These are phyloP conservation scores for Beauveria caledonica DNA, from an alignment of 2,329 filamentous ascomycete genomes.

Conservation along the genomic window DNA sequence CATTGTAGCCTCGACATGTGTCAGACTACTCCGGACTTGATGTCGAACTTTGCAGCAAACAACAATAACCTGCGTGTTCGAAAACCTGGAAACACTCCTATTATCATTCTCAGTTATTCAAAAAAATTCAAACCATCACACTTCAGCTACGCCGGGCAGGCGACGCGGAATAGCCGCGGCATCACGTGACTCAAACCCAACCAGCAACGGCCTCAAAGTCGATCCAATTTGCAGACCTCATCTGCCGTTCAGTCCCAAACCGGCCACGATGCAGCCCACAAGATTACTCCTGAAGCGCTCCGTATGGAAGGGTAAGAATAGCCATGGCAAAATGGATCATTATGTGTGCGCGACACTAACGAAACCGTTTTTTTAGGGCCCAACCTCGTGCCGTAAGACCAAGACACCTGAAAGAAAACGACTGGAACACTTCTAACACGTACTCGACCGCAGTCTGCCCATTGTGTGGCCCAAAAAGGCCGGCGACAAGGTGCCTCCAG, in stretches of 20 bases:
- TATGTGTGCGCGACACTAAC: not conserved
- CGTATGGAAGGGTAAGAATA: slow-evolving; percentile 71
- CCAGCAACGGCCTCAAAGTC: not conserved
- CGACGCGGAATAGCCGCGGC: not conserved
- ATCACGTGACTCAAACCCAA: slow-evolving; percentile 1
- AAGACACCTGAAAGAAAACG: slow-evolving; percentile 4
- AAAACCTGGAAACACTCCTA: not conserved
- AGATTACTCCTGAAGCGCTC: slow-evolving; percentile 63
- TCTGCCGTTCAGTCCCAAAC: not conserved
- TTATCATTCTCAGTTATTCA: not conserved
- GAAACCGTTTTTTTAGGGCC: slow-evolving; percentile 30
- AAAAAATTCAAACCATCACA: not conserved
- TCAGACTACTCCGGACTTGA: no score
- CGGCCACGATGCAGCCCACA: slow-evolving; percentile 57
- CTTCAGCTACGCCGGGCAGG: not conserved
- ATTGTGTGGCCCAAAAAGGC: slow-evolving; percentile 51
- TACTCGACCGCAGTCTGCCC: slow-evolving; percentile 40
- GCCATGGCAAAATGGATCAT: not conserved
- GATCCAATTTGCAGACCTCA: not conserved
- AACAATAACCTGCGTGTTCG: no score
- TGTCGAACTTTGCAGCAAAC: no score
- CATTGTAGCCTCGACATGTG: no score
- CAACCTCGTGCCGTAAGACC: slow-evolving; percentile 44
- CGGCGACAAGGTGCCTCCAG: slow-evolving; percentile 59
- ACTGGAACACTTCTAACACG: slow-evolving; percentile 9